A percentile compares a stretch with the other conserved stretches of the same genome.
Evolutionary conservation across 208 protist species (phyloP).

Genomic region (Acanthamoeba royreba): DNA sequence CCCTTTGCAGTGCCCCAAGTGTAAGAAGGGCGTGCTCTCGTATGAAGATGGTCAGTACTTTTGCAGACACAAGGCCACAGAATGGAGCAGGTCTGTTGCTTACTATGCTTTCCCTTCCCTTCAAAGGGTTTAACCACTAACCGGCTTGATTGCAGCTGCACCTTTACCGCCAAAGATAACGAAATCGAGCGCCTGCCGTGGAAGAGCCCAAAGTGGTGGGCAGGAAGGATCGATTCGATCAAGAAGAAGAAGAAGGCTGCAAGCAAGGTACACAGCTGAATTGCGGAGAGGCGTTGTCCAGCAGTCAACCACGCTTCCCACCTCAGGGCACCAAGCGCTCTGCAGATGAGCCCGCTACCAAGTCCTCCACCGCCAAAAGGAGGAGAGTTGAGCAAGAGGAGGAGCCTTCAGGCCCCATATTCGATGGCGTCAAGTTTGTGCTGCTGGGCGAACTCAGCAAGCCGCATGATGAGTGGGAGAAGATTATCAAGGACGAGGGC

Average conservation of each 20-base stretch:
- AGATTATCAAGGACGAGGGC: constrained; percentile 15
- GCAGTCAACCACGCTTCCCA: no score
- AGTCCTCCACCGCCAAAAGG: neutral
- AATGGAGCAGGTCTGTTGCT: neutral
- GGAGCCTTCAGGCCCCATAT: neutral
- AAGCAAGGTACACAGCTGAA: neutral
- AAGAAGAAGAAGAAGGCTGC: neutral
- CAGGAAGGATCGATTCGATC: neutral
- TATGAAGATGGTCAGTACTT: neutral
- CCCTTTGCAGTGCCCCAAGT: neutral
- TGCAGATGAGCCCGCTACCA: neutral
- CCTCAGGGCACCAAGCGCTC: neutral
- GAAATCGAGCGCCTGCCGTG: neutral
- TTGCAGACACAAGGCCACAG: neutral
- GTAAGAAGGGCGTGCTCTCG: constrained; percentile 7
- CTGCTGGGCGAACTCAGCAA: constrained; percentile 19
- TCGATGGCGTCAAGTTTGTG: constrained; percentile 7
- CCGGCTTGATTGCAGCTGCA: neutral
- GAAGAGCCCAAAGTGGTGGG: constrained; percentile 44
- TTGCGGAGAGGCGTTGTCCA: neutral
- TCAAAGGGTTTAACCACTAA: neutral
- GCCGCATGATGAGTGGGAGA: neutral
- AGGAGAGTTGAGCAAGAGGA: neutral
- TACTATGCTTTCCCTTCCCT: neutral
- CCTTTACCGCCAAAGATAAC: constrained; percentile 26